Conservation (phyloP, 768 basidiomycete species). For the Leccinum boreale region DNA sequence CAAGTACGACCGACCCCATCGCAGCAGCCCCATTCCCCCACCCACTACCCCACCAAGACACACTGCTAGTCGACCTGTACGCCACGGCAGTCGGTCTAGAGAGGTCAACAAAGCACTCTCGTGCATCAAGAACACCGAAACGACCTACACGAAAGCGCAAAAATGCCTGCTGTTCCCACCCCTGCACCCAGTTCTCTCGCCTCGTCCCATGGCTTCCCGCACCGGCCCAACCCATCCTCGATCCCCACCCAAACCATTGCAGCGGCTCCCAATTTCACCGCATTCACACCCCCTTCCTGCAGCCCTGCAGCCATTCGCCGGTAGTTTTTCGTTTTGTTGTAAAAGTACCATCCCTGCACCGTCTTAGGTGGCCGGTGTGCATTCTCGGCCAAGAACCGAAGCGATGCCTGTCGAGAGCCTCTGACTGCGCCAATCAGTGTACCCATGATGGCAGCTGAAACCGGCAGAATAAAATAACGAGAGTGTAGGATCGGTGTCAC, state of each 20-base stretch:
- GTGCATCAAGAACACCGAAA: background rate
- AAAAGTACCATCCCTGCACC: slow-evolving; percentile 90
- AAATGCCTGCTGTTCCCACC: slow-evolving; percentile 56
- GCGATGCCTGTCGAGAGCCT: slow-evolving; percentile 63
- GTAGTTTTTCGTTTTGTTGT: slow-evolving; percentile 96
- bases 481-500: slow-evolving; percentile 32
- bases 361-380: slow-evolving; percentile 84
- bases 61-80: slow-evolving; percentile 43
- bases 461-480: slow-evolving; percentile 61
- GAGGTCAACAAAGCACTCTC: background rate
- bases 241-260: slow-evolving; percentile 48
- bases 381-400: slow-evolving; percentile 90
- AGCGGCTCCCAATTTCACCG: slow-evolving; percentile 44
- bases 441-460: slow-evolving; percentile 57
- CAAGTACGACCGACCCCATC: slow-evolving; percentile 35
- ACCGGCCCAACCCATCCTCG: slow-evolving; percentile 42
- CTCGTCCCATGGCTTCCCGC: slow-evolving; percentile 35
- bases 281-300: slow-evolving; percentile 61
- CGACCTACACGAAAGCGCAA: slow-evolving; percentile 52
- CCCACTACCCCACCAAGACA: slow-evolving; percentile 61
- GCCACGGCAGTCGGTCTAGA: slow-evolving; percentile 59
- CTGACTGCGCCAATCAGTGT: slow-evolving; percentile 70
- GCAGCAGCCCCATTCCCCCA: slow-evolving; percentile 45
- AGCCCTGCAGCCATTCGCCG: slow-evolving; percentile 70
- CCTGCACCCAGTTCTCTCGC: slow-evolving; percentile 62